phyloP scores from a whole-genome alignment of 2,329 filamentous ascomycete genomes.

The Aspergillus versicolor region DNA sequence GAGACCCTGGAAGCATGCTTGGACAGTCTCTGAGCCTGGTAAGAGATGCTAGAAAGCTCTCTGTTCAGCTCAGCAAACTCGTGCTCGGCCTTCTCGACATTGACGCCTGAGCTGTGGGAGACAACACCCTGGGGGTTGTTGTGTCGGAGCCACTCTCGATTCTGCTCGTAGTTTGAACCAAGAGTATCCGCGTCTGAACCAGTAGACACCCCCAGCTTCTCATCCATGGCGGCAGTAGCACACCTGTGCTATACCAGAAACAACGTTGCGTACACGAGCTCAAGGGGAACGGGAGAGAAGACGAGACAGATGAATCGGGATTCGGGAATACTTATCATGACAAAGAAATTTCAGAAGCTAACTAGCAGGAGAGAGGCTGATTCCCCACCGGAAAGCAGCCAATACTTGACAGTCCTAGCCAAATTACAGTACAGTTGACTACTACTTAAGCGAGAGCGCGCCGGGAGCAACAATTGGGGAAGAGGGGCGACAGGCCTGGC shows the following conservation, averaged over 20 bases:
- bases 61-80: slow-evolving; percentile 42
- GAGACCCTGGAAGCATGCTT: slow-evolving; percentile 31
- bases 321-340: not conserved
- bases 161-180: slow-evolving; percentile 27
- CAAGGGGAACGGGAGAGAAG: not conserved
- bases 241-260: not conserved
- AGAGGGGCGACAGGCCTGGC: not conserved
- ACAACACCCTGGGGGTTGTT: slow-evolving; percentile 33
- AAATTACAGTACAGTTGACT: not conserved
- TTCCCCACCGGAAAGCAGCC: slow-evolving; percentile 2
- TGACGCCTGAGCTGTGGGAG: slow-evolving; percentile 38
- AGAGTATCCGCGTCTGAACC: slow-evolving; percentile 31
- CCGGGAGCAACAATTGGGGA: not conserved
- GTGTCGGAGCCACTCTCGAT: slow-evolving; percentile 30
- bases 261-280: not conserved
- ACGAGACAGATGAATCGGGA: not conserved
- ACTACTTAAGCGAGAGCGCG: not conserved
- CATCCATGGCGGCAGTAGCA: slow-evolving; percentile 14
- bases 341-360: slow-evolving; percentile 1
- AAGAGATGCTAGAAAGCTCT: slow-evolving; percentile 40
- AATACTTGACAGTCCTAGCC: not conserved
- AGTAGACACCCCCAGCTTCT: slow-evolving; percentile 18
- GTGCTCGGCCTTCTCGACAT: slow-evolving; percentile 48
- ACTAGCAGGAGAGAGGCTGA: not conserved
- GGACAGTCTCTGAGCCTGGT: slow-evolving; percentile 37